Base-by-base conservation (phyloP, 257 asterid genomes). In the Nicotiana noctiflora region DNA sequence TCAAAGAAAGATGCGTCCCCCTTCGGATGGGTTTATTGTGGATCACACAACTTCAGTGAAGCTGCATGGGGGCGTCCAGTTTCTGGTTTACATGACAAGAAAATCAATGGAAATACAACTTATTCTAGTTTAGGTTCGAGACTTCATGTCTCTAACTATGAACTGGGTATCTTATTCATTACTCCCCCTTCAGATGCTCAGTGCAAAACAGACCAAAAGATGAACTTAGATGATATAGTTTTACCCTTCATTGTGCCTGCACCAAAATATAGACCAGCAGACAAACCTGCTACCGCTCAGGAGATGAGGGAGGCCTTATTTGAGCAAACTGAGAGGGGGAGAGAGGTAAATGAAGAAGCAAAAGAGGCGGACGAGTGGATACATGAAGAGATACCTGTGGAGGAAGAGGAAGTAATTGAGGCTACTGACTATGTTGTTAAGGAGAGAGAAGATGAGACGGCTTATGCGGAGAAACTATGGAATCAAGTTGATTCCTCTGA, bases 11-110 rank as follows among this genome's bases (percentile, higher is more conserved):
- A 85, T 12, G 89, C 86, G 17, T 85, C 93, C 15, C 87, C 97
- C 74, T 93, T 87, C 2, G 98, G 98, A 32, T 94, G 97, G 97
- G 97, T 93, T 81, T 94, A 93, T 66, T 85, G 87, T 27, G 98
- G 98, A 32, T 94, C 98, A 1, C 97, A 93, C 87, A 94, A 93
- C 87, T 93, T 93, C 87, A 94, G 97, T 74, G 97, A 97, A 77
- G 98, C 98, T 21, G 97, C 97, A 62, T 93, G 98, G 98, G 98
- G 98, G 27, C 93, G 90, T 75, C 96, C 93, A 18, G 68, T 94
- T 31, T 84, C 93, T 65, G 83, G 76, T 55, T 40, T 66, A 21
- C 55, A 21, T 61, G 89, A 87, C 80, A 80, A 62, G 78, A 81
- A 81, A 75, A 84, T 82, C 31, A 83, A 75, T 21, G 72, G 83